Conservation (phyloP, 2,329 filamentous ascomycete species). For the Fusarium xylarioides region DNA sequence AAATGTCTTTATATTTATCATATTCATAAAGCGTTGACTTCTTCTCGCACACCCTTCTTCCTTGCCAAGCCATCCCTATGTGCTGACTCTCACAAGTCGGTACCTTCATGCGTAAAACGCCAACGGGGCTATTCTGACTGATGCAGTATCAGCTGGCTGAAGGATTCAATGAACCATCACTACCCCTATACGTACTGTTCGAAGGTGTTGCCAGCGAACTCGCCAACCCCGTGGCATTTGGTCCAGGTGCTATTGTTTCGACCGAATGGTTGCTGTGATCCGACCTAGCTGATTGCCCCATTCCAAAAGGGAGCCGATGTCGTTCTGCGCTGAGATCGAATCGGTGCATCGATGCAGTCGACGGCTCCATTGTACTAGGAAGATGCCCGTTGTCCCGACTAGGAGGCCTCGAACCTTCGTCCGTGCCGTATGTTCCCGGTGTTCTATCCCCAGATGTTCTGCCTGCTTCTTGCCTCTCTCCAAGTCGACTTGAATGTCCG, state of each 20-base stretch:
- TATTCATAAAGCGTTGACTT: slow-evolving; percentile 2
- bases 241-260: slow-evolving; percentile 15
- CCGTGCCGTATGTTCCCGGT: slow-evolving; percentile 29
- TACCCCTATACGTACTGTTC: slow-evolving; percentile 24
- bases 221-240: slow-evolving; percentile 3
- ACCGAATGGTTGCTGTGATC: slow-evolving; percentile 19
- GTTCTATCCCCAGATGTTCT: slow-evolving; percentile 33
- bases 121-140: slow-evolving; percentile 7
- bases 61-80: not conserved
- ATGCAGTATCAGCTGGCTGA: slow-evolving; percentile 32
- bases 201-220: slow-evolving; percentile 12
- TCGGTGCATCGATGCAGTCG: slow-evolving; percentile 29
- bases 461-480: slow-evolving; percentile 26
- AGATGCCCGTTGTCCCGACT: slow-evolving; percentile 35
- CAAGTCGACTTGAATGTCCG: slow-evolving; percentile 6
- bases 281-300: slow-evolving; percentile 10
- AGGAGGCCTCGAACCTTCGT: slow-evolving; percentile 32
- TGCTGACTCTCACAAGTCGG: not conserved
- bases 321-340: slow-evolving; percentile 36
- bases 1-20: slow-evolving; percentile 9
- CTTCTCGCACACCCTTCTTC: not conserved
- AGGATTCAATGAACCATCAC: slow-evolving; percentile 30
- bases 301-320: slow-evolving; percentile 32
- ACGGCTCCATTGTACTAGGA: slow-evolving; percentile 34
- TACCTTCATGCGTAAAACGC: not conserved